These are phyloP conservation scores for Diaporthe humulicola DNA, from an alignment of 2,329 filamentous ascomycete species.

Conservation along the genomic window DNA sequence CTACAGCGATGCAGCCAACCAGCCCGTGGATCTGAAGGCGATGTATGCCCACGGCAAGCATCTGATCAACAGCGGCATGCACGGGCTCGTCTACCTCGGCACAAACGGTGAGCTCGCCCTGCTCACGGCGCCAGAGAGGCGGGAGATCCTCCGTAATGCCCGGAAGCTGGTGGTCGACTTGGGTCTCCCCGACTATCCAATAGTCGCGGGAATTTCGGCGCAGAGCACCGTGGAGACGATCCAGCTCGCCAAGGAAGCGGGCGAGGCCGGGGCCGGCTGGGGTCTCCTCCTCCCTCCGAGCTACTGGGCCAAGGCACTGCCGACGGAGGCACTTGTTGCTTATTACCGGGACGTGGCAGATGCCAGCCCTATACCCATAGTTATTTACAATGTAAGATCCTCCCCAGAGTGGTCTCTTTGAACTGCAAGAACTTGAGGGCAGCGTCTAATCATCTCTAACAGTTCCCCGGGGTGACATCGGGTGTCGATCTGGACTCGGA, in stretches of 20 bases:
- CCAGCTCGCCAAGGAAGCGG: conserved; percentile 53
- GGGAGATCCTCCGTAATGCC: conserved; percentile 54
- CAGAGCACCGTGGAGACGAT: conserved; percentile 52
- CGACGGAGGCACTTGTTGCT: conserved; percentile 49
- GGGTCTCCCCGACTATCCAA: conserved; percentile 50
- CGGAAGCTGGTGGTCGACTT: conserved; percentile 49
- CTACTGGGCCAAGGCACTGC: conserved; percentile 55
- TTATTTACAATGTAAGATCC: conserved; percentile 47
- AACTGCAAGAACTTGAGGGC: background rate
- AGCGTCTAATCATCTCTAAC: background rate
- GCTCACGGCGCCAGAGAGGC: conserved; percentile 55
- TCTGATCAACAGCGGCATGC: conserved; percentile 58
- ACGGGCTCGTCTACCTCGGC: conserved; percentile 60
- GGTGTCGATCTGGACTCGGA: conserved; percentile 49
- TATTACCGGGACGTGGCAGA: conserved; percentile 56
- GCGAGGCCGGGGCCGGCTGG: conserved; percentile 53
- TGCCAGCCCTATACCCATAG: conserved; percentile 46
- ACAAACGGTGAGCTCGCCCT: conserved; percentile 62
- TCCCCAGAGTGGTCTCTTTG: conserved; percentile 33
- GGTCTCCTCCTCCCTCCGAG: conserved; percentile 54
- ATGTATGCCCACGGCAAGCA: conserved; percentile 58
- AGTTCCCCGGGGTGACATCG: conserved; percentile 50
- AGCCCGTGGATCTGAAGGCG: conserved; percentile 59
- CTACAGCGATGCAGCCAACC: conserved; percentile 55
- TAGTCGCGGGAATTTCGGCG: conserved; percentile 60